These are phyloP conservation scores for Cymodocea nodosa DNA, from an alignment of 116 monocot species.

Conservation along the genomic window DNA sequence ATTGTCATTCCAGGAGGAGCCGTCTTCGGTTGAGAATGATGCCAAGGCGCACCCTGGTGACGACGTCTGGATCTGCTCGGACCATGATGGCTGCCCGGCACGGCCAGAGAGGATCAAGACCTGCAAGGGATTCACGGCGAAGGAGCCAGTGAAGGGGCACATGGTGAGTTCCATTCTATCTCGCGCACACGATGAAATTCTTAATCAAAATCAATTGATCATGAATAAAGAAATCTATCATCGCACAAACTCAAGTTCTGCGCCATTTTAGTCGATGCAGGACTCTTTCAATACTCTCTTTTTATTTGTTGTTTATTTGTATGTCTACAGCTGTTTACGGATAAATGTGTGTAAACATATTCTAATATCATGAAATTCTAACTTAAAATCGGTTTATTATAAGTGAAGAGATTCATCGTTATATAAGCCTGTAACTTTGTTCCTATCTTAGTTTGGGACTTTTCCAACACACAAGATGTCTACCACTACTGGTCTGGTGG, in stretches of 20 bases:
- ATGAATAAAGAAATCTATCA: too few species aligned
- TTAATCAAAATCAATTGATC: too few species aligned
- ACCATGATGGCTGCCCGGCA: conserved; percentile 41
- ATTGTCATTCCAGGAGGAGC: conserved; percentile 28
- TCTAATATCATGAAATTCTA: too few species aligned
- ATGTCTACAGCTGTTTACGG: too few species aligned
- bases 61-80: conserved; percentile 27
- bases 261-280: conserved; percentile 11
- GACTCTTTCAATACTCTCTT: too few species aligned
- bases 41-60: conserved; percentile 33
- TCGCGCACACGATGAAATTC: conserved; percentile 25
- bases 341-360: conserved; percentile 28
- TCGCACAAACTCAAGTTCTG: too few species aligned
- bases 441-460: too few species aligned
- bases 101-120: conserved; percentile 67
- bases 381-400: too few species aligned
- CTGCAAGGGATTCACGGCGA: conserved; percentile 74
- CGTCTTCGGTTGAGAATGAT: conserved; percentile 20
- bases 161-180: conserved; percentile 62
- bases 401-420: too few species aligned
- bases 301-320: too few species aligned
- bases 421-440: too few species aligned
- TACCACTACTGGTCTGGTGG: conserved; percentile 6
- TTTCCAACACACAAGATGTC: conserved; percentile 27
- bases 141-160: conserved; percentile 79